A percentile compares a stretch with the other conserved stretches of the same genome.
Evolutionary conservation across 139 green algal genomes (phyloP).

Genomic region (Dunaliella primolecta): DNA sequence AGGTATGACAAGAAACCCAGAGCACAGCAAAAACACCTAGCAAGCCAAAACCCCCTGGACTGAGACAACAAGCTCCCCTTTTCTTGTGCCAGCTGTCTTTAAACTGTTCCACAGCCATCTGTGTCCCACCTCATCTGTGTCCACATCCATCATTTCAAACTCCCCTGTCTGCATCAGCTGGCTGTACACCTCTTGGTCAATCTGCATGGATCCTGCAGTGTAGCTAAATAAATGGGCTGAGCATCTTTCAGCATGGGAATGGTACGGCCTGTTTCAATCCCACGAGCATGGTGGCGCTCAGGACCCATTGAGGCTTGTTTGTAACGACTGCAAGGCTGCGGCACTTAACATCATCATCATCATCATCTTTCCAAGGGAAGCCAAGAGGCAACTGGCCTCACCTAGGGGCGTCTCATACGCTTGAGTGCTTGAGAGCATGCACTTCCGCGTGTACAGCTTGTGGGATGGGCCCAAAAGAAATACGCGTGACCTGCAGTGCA

Average conservation of each 20-base stretch:
- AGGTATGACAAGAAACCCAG: no score
- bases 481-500: constrained; percentile 59
- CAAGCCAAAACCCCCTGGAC: no score
- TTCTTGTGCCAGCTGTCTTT: no score
- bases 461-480: constrained; percentile 91
- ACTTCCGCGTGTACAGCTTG: constrained; percentile 78
- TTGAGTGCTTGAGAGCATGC: constrained; percentile 60
- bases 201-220: constrained; percentile 52
- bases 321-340: no score
- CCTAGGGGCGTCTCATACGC: constrained; percentile 86
- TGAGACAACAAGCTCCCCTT: no score
- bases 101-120: no score
- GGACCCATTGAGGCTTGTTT: no score
- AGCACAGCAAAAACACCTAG: no score
- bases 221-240: background rate
- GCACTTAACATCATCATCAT: no score
- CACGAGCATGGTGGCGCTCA: no score
- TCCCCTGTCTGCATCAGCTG: constrained; percentile 68
- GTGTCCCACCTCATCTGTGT: constrained; percentile 75
- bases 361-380: background rate
- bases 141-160: constrained; percentile 74
- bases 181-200: constrained; percentile 77
- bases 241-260: background rate
- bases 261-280: background rate
- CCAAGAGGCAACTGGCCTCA: constrained; percentile 9